Conservation (phyloP, 1,139 yeast species). For the Saccharomyces hybrid region DNA sequence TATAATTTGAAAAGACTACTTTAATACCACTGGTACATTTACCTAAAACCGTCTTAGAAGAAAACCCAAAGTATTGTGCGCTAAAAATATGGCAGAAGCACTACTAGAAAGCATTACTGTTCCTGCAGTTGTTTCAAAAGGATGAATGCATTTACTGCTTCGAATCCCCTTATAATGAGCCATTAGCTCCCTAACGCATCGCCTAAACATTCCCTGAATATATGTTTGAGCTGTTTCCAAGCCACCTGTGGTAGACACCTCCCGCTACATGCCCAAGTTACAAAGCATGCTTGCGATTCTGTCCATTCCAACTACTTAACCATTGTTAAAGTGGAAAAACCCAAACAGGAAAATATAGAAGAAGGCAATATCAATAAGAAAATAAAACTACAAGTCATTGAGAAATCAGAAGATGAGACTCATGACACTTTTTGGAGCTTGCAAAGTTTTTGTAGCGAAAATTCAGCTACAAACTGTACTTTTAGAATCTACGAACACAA, state of each 20-base stretch:
- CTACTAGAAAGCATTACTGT: slow-evolving; percentile 12
- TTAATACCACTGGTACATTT: neutral
- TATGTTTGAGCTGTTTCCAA: slow-evolving; percentile 30
- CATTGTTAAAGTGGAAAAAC: slow-evolving; percentile 20
- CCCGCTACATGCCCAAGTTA: slow-evolving; percentile 21
- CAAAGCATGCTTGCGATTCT: slow-evolving; percentile 12
- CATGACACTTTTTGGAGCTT: slow-evolving; percentile 41
- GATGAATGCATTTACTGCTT: slow-evolving; percentile 33
- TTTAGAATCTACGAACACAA: slow-evolving; percentile 7
- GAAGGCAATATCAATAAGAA: slow-evolving; percentile 40
- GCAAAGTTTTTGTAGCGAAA: slow-evolving; percentile 9
- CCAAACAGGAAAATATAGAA: slow-evolving; percentile 10
- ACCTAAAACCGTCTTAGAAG: neutral
- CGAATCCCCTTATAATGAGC: slow-evolving; percentile 23
- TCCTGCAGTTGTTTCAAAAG: slow-evolving; percentile 27
- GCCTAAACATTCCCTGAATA: slow-evolving; percentile 18
- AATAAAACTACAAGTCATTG: slow-evolving; percentile 67
- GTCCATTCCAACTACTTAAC: slow-evolving; percentile 21
- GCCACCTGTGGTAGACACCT: slow-evolving; percentile 26
- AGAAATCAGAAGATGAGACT: slow-evolving; percentile 59
- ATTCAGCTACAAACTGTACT: slow-evolving; percentile 2
- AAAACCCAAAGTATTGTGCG: neutral
- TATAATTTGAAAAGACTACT: neutral
- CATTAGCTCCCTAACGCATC: slow-evolving; percentile 3
- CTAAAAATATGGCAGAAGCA: slow-evolving; percentile 3